Evolutionary conservation across 345 rosid genomes (phyloP).

Genomic region (Brassica nigra): DNA sequence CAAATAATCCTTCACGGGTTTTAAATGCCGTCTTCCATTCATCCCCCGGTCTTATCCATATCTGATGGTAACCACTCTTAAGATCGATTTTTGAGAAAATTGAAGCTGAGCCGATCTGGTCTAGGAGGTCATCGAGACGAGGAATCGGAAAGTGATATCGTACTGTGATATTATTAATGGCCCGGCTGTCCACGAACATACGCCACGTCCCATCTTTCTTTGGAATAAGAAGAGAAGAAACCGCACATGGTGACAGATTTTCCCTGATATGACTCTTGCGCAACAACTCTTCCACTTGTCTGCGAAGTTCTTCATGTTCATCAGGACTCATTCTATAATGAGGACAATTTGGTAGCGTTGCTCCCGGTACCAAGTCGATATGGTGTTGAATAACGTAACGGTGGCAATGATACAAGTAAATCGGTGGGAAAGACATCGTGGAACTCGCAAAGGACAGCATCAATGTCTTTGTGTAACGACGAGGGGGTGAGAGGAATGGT

Average conservation of each 20-base stretch:
- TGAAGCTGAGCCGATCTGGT: background rate
- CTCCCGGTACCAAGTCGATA: background rate
- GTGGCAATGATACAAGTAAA: background rate
- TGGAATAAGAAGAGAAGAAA: background rate
- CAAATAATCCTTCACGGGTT: background rate
- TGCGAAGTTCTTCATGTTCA: background rate
- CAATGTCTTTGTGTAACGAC: too few species aligned
- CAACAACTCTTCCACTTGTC: background rate
- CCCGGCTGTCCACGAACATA: background rate
- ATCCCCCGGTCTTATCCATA: background rate
- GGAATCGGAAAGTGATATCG: background rate
- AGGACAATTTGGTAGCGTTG: background rate
- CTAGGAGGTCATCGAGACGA: background rate
- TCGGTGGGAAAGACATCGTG: background rate
- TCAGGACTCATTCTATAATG: background rate
- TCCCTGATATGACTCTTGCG: background rate
- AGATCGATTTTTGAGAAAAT: background rate
- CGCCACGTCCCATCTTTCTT: background rate
- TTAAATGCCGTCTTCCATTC: background rate
- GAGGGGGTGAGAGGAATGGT: too few species aligned
- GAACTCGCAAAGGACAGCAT: background rate
- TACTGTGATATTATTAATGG: background rate
- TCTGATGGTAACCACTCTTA: background rate
- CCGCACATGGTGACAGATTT: background rate
- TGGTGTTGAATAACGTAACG: background rate